Evolutionary conservation across 2,329 filamentous ascomycete species (phyloP).

Genomic region (Aspergillus tubingensis): DNA sequence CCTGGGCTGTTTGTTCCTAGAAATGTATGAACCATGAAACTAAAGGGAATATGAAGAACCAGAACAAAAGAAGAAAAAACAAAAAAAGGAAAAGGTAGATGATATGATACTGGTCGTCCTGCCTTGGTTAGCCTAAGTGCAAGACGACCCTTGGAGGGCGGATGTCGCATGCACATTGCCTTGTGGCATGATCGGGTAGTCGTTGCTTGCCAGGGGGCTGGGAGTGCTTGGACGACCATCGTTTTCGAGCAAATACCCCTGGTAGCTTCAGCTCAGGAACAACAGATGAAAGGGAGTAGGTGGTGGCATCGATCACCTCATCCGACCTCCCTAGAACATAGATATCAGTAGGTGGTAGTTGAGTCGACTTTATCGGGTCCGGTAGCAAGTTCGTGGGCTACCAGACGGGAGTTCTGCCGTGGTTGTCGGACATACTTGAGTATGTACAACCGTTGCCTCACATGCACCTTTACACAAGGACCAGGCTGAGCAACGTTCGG

Average conservation of each 20-base stretch:
- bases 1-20: slow-evolving; percentile 10
- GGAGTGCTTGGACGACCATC: background rate
- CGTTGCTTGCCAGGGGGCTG: background rate
- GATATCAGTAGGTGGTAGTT: slow-evolving; percentile 1
- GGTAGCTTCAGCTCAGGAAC: too few relatives aligned
- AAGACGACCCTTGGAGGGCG: slow-evolving; percentile 8
- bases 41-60: slow-evolving; percentile 9
- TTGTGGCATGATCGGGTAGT: slow-evolving; percentile 14
- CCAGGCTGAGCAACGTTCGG: background rate
- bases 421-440: background rate
- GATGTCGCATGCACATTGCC: slow-evolving; percentile 17
- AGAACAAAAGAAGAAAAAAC: too few relatives aligned
- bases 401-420: background rate
- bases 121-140: background rate
- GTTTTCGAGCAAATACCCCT: background rate
- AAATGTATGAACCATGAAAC: slow-evolving; percentile 17
- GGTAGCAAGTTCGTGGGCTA: background rate
- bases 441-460: slow-evolving; percentile 17
- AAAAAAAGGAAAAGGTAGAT: slow-evolving; percentile 12
- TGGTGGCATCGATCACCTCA: background rate
- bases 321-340: background rate
- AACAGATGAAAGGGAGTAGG: background rate
- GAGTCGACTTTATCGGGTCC: background rate
- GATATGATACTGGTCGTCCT: slow-evolving; percentile 7
- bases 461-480: slow-evolving; percentile 3